Conservation (phyloP, 768 basidiomycete species). For the Crucibulum laeve region DNA sequence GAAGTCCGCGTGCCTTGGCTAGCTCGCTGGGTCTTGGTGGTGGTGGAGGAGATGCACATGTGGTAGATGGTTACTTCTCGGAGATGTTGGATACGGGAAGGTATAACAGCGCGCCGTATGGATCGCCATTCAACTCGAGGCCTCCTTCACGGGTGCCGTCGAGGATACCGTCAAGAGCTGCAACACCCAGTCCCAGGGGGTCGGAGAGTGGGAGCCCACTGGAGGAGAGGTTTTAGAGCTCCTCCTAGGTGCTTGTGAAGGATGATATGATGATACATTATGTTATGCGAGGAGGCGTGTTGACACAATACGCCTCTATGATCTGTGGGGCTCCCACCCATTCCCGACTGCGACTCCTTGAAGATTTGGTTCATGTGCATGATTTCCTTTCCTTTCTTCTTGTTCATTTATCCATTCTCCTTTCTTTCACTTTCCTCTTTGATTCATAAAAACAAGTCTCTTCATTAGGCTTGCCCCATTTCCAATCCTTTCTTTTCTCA, state of each 20-base stretch:
- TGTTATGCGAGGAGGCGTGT: no score
- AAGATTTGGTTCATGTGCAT: not conserved
- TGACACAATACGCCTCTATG: not conserved
- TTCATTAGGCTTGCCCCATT: not conserved
- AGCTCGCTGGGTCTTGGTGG: constrained; percentile 7
- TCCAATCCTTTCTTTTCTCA: not conserved
- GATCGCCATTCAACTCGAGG: constrained; percentile 34
- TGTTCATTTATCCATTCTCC: not conserved
- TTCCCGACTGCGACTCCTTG: not conserved
- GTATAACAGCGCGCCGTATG: constrained; percentile 35
- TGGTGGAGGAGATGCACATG: constrained; percentile 4
- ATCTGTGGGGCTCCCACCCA: not conserved
- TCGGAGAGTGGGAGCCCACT: constrained; percentile 8
- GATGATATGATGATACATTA: not conserved
- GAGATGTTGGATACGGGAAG: constrained; percentile 30
- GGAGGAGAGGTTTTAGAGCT: not conserved
- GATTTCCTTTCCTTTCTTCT: not conserved
- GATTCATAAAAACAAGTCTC: not conserved
- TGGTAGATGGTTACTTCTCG: constrained; percentile 10
- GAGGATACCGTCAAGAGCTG: constrained; percentile 25
- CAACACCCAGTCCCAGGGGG: constrained; percentile 9
- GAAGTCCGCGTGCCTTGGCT: constrained; percentile 6
- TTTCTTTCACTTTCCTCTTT: not conserved
- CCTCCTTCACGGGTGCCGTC: constrained; percentile 27
- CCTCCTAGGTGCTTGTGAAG: no score